phyloP scores from a whole-genome alignment of 768 basidiomycete species.

The Xerocomellus amylosporus region DNA sequence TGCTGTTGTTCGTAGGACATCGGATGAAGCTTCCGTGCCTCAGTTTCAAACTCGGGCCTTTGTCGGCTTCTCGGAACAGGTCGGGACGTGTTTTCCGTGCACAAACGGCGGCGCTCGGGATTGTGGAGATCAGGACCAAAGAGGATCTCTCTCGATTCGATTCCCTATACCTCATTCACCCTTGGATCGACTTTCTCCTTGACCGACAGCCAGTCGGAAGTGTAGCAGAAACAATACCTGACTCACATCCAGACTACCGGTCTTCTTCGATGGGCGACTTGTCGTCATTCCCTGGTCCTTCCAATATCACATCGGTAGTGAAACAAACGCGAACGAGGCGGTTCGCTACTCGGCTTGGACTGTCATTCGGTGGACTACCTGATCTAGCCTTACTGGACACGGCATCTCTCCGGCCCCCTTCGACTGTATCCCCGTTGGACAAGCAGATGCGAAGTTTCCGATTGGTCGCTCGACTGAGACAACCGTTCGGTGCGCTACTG shows the following conservation, averaged over 20 bases:
- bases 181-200: background rate
- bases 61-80: background rate
- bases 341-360: too few relatives aligned
- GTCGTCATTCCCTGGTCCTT: too few relatives aligned
- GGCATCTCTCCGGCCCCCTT: background rate
- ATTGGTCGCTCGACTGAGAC: background rate
- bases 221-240: background rate
- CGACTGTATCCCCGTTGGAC: background rate
- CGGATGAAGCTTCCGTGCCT: slow-evolving; percentile 10
- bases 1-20: background rate
- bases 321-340: too few relatives aligned
- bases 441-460: background rate
- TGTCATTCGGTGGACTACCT: too few relatives aligned
- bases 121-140: background rate
- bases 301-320: too few relatives aligned
- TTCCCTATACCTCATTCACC: too few relatives aligned
- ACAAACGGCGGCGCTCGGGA: background rate
- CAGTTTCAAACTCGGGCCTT: background rate
- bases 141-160: background rate
- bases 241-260: too few relatives aligned
- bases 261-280: background rate
- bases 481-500: background rate
- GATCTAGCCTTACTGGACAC: too few relatives aligned
- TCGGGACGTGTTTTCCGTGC: background rate
- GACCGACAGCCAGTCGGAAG: background rate